Percentiles rank a stretch among this genome's conserved stretches.
phyloP scores from a whole-genome alignment of 306 rosid species.

The Vigna hirtella region DNA sequence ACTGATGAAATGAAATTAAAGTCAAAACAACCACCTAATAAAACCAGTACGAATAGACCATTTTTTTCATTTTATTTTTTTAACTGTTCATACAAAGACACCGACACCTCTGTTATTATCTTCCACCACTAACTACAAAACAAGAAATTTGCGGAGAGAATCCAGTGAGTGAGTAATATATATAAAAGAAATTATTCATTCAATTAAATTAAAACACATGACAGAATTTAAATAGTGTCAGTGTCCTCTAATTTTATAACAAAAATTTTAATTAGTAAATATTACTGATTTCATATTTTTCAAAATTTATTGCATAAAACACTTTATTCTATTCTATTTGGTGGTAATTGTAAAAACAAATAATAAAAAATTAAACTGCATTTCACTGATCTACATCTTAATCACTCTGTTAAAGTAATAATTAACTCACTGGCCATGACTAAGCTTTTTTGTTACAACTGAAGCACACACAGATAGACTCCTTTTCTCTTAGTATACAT shows the following conservation, averaged over 20 bases:
- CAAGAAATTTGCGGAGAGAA: neutral
- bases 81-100: neutral
- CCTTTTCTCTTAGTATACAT: neutral
- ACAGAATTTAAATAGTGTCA: constrained; percentile 1
- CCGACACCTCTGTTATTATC: constrained; percentile 30
- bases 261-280: neutral
- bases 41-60: neutral
- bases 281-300: neutral
- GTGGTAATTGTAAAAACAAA: neutral
- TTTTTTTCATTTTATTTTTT: neutral
- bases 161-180: neutral
- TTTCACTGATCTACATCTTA: constrained; percentile 25
- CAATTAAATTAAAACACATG: neutral
- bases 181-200: neutral
- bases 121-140: neutral
- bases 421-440: neutral
- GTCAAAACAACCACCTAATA: neutral
- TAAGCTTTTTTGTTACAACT: neutral
- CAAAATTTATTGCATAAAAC: neutral
- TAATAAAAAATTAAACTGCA: neutral
- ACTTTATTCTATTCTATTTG: neutral
- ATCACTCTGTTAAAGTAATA: neutral
- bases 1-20: neutral
- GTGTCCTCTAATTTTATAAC: neutral
- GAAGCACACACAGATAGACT: neutral